Evolutionary conservation across 345 rosid species (phyloP).

Genomic region (Lepidium aucheri): DNA sequence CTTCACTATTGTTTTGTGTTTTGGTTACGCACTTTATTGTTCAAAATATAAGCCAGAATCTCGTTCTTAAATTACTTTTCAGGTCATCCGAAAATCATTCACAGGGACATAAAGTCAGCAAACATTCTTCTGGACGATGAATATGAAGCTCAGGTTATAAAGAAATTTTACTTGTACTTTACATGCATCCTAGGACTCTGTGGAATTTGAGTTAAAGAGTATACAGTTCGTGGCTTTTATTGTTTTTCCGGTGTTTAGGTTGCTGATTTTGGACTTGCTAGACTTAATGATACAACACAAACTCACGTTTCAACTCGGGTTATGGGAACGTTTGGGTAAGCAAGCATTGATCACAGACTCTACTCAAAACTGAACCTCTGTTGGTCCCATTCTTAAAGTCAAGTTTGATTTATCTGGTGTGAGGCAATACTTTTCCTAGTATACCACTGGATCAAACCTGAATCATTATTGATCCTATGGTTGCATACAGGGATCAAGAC

Average conservation of each 20-base stretch:
- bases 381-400: not conserved
- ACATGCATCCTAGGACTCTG: not conserved
- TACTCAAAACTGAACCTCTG: constrained; percentile 25
- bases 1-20: not conserved
- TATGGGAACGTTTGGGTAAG: constrained; percentile 98
- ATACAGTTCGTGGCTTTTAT: not conserved
- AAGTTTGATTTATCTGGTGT: not conserved
- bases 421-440: not conserved
- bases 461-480: constrained; percentile 40
- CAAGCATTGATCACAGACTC: constrained; percentile 19
- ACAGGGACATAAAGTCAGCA: constrained; percentile 89
- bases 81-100: constrained; percentile 95
- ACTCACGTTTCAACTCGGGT: constrained; percentile 96
- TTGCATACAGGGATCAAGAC: constrained; percentile 10
- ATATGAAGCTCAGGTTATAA: constrained; percentile 74
- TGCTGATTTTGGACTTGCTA: constrained; percentile 99
- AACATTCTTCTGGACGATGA: constrained; percentile 75
- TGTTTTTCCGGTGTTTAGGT: constrained; percentile 38
- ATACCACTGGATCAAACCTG: not conserved
- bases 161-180: not conserved
- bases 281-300: constrained; percentile 66
- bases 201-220: not conserved
- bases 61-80: not conserved
- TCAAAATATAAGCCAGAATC: not conserved
- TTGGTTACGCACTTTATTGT: not conserved